Conservation (phyloP, 2,329 filamentous ascomycete species). For the Aspergillus floridensis region DNA sequence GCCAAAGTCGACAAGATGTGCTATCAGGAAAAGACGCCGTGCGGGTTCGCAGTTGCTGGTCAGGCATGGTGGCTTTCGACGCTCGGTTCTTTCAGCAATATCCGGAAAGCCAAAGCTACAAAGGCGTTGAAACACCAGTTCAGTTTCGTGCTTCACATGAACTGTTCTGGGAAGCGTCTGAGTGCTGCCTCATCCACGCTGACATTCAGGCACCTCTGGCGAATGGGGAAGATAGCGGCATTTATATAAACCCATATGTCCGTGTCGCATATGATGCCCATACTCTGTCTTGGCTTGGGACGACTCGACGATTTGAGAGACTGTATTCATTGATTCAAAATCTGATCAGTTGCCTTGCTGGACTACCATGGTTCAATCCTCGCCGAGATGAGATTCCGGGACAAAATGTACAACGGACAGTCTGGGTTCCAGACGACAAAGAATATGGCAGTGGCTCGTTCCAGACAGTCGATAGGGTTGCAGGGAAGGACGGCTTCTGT, state of each 20-base stretch:
- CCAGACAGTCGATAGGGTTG: conserved; percentile 37
- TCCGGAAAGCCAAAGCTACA: background rate
- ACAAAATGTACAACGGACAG: conserved; percentile 41
- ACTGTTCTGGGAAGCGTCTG: conserved; percentile 61
- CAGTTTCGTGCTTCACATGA: conserved; percentile 60
- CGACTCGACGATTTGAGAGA: conserved; percentile 64
- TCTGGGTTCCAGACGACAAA: conserved; percentile 39
- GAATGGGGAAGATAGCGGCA: conserved; percentile 51
- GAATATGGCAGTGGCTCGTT: conserved; percentile 38
- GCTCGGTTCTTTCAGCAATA: conserved; percentile 43
- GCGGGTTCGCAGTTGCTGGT: conserved; percentile 71
- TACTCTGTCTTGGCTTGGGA: conserved; percentile 58
- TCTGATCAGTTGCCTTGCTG: conserved; percentile 55
- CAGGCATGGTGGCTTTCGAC: conserved; percentile 64
- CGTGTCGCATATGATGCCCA: conserved; percentile 64
- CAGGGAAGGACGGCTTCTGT: conserved; percentile 47
- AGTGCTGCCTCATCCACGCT: conserved; percentile 61
- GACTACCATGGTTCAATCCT: conserved; percentile 60
- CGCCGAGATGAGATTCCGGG: conserved; percentile 61
- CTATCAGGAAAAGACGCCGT: conserved; percentile 59
- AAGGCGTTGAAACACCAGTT: conserved; percentile 36
- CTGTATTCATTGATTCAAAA: conserved; percentile 61
- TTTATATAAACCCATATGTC: conserved; percentile 74
- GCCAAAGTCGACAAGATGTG: conserved; percentile 61
- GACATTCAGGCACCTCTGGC: conserved; percentile 43